Conservation (phyloP, 768 basidiomycete genomes). For the Suillus luteus region DNA sequence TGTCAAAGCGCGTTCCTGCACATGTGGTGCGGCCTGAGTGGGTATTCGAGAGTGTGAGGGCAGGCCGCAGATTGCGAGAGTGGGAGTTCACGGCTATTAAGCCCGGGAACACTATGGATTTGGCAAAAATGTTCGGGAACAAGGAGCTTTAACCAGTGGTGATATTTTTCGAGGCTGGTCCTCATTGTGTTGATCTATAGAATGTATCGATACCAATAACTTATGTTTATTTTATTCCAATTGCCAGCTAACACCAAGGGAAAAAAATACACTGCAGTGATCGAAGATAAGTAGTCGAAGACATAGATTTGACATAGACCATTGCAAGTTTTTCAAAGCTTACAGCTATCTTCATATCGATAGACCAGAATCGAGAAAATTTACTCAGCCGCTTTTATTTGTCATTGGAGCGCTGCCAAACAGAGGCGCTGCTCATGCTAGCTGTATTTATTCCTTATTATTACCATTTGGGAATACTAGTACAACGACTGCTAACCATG, state of each 20-base stretch:
- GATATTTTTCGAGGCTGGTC: not conserved
- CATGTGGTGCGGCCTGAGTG: slow-evolving; percentile 77
- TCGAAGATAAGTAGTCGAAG: not conserved
- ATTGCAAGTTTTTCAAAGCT: not conserved
- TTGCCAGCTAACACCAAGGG: not conserved
- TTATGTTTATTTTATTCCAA: slow-evolving; percentile 5
- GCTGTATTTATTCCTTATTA: too few relatives aligned
- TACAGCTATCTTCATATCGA: too few relatives aligned
- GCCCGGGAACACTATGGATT: slow-evolving; percentile 37
- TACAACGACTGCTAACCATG: too few relatives aligned
- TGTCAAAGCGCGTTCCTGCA: slow-evolving; percentile 47
- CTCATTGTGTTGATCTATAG: not conserved
- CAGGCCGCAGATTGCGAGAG: slow-evolving; percentile 63
- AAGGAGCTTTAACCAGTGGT: not conserved
- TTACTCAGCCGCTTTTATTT: too few relatives aligned
- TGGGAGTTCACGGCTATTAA: slow-evolving; percentile 54
- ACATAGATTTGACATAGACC: too few relatives aligned
- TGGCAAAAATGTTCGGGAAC: slow-evolving; percentile 39
- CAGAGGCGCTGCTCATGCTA: too few relatives aligned
- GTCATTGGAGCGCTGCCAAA: too few relatives aligned
- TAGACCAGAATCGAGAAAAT: too few relatives aligned
- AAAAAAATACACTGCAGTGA: not conserved
- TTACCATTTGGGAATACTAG: too few relatives aligned
- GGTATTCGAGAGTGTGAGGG: slow-evolving; percentile 66
- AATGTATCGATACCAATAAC: slow-evolving; percentile 4